Evolutionary conservation across 805 yeast species (phyloP).

Genomic region (Saccharomycopsis sp.): DNA sequence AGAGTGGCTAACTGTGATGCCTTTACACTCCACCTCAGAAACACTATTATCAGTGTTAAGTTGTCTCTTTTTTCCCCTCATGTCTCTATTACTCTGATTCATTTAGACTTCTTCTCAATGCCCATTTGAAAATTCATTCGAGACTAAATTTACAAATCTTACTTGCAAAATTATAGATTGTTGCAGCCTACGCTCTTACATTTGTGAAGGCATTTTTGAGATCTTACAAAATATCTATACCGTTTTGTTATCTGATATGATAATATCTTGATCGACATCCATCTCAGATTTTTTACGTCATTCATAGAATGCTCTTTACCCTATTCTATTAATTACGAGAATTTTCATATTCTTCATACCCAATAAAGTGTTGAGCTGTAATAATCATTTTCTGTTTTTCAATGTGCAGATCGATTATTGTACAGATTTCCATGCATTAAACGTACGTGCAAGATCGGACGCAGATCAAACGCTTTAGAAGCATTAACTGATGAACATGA

Average conservation of each 20-base stretch:
- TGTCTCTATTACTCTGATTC: neutral
- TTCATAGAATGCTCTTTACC: constrained; percentile 3
- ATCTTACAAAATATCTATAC: neutral
- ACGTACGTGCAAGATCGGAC: neutral
- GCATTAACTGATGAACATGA: constrained; percentile 4
- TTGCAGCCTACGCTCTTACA: neutral
- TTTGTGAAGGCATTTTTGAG: neutral
- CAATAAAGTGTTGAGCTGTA: neutral
- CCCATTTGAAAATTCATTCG: neutral
- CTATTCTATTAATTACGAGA: neutral
- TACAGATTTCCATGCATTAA: neutral
- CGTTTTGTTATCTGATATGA: too few relatives aligned
- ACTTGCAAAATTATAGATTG: neutral
- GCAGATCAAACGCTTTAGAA: constrained; percentile 5
- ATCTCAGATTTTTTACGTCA: too few relatives aligned
- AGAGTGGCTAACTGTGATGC: neutral
- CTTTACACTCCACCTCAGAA: neutral
- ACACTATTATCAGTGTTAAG: neutral
- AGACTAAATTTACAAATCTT: constrained; percentile 1
- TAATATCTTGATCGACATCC: too few relatives aligned
- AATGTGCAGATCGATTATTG: neutral
- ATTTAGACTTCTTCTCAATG: neutral
- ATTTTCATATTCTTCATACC: neutral
- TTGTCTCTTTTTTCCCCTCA: neutral
- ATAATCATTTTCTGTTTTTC: constrained; percentile 1